Base-by-base conservation (phyloP, 2,329 filamentous ascomycete genomes). In the Colletotrichum brevisporum region DNA sequence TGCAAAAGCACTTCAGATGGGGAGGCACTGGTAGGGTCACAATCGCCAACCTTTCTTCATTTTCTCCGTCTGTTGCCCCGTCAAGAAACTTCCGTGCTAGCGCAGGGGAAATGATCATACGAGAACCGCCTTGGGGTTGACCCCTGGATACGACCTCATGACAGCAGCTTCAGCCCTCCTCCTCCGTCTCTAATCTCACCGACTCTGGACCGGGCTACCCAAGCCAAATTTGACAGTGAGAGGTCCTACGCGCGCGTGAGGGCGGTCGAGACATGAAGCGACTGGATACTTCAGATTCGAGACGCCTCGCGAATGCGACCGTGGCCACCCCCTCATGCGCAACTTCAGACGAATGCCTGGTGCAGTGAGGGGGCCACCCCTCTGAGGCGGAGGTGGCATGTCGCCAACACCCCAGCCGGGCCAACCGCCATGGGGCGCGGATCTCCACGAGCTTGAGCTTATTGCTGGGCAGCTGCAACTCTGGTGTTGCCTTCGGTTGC, bases 401-500 rank as follows among this genome's bases (percentile, higher is more conserved):
- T 48, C 15, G 26, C 16, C 26, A 45, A 36, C 47, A 39, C 61
- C 15, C 52, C 52, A 53, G 53, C 39, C 47, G 21, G 39, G 18
- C 13, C 53, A 21, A 6, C 15, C 21, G 16, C 57, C 18, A 27
- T 10, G n/a, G 31, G 53, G 39, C 13, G 39, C 39, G 39, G 41
- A 53, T 54, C 39, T 18, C 48, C 53, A 54, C 21, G 41, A 58
- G 60, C 53, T 67, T 53, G 65, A 64, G 60, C 12, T 57, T 63
- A 52, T 45, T 18, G 59, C 39, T 26, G 31, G 31, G 31, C 51
- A 36, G 43, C 57, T 24, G 41, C 55, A n/a, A 47, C 43, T 16
- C 41, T 58, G 55, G 31, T 16, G 24, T 47, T 47, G 43, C n/a
- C 43, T n/a, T 36, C 41, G 8, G 36, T 39, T 27, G 6, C 15